Evolutionary conservation across 2,329 filamentous ascomycete genomes (phyloP).

Genomic region (Lasiodiplodia citricola): DNA sequence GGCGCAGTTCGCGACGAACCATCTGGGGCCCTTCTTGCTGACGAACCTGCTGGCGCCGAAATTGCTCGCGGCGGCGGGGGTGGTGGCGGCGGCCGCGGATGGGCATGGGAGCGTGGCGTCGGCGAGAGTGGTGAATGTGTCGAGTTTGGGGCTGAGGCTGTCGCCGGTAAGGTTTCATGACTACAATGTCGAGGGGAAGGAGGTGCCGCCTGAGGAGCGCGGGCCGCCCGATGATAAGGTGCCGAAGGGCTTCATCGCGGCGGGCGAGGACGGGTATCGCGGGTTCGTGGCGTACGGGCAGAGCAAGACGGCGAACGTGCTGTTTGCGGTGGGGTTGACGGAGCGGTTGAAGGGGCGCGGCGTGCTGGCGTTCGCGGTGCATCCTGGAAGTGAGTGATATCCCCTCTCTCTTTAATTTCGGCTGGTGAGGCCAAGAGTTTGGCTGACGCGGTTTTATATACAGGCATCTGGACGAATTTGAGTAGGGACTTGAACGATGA

Average conservation of each 20-base stretch:
- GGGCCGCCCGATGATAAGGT: background rate
- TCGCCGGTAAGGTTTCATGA: conserved; percentile 31
- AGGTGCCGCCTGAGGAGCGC: conserved; percentile 14
- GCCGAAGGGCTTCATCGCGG: background rate
- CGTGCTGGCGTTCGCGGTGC: conserved; percentile 36
- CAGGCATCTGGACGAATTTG: conserved; percentile 20
- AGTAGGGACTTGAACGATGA: conserved; percentile 12
- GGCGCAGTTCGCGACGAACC: conserved; percentile 53
- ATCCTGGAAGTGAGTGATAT: conserved; percentile 34
- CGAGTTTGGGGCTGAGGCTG: conserved; percentile 30
- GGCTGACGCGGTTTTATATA: background rate
- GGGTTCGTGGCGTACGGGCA: conserved; percentile 32
- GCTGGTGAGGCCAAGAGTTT: too few relatives aligned
- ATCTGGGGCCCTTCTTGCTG: conserved; percentile 52
- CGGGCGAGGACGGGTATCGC: conserved; percentile 26
- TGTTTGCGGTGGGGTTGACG: conserved; percentile 36
- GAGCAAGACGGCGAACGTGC: conserved; percentile 35
- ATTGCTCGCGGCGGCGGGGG: conserved; percentile 40
- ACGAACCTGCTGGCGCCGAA: conserved; percentile 51
- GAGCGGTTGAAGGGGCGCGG: conserved; percentile 34
- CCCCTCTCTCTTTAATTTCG: background rate
- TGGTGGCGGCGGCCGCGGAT: conserved; percentile 19
- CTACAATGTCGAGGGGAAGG: conserved; percentile 30
- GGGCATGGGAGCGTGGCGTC: conserved; percentile 25
- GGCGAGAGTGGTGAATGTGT: conserved; percentile 38